Percentiles rank a stretch among this genome's conserved stretches.
These are phyloP conservation scores for Thelephora terrestris DNA, from an alignment of 1,284 basidiomycete genomes.

Conservation along the genomic window DNA sequence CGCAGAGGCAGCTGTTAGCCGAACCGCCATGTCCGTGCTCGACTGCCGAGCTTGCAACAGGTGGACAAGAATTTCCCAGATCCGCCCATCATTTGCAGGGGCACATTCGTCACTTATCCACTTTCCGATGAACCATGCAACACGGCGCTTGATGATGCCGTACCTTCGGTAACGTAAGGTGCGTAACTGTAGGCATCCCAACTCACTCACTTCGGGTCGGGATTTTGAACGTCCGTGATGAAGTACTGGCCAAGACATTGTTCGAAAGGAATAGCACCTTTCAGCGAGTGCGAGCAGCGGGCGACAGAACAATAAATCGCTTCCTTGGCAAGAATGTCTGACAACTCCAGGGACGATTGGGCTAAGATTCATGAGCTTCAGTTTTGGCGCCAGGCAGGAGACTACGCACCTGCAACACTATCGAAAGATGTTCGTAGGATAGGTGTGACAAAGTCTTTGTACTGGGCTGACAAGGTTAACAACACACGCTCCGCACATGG, in stretches of 20 bases:
- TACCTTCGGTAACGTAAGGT: slow-evolving; percentile 36
- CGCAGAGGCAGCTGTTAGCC: slow-evolving; percentile 69
- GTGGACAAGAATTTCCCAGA: slow-evolving; percentile 76
- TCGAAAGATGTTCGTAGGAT: slow-evolving; percentile 53
- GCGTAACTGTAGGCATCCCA: not conserved
- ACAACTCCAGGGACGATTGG: slow-evolving; percentile 45
- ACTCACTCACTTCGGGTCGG: slow-evolving; percentile 42
- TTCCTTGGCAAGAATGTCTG: slow-evolving; percentile 69
- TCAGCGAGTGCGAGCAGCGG: slow-evolving; percentile 64
- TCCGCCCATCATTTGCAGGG: slow-evolving; percentile 46
- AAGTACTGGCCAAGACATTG: slow-evolving; percentile 57
- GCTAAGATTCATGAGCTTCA: slow-evolving; percentile 26
- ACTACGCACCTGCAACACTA: slow-evolving; percentile 39
- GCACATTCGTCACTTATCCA: slow-evolving; percentile 64
- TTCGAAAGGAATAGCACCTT: slow-evolving; percentile 53
- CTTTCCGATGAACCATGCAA: slow-evolving; percentile 85
- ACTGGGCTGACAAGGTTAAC: slow-evolving; percentile 70
- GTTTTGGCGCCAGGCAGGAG: not conserved
- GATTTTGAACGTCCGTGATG: slow-evolving; percentile 42
- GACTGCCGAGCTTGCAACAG: slow-evolving; percentile 59
- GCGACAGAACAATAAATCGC: slow-evolving; percentile 85
- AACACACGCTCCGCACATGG: slow-evolving; percentile 84
- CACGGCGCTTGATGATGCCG: slow-evolving; percentile 79
- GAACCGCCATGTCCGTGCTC: slow-evolving; percentile 73
- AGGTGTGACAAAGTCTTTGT: slow-evolving; percentile 63